These are phyloP conservation scores for Harringtonia aguacate DNA, from an alignment of 2,329 filamentous ascomycete genomes.

Conservation along the genomic window DNA sequence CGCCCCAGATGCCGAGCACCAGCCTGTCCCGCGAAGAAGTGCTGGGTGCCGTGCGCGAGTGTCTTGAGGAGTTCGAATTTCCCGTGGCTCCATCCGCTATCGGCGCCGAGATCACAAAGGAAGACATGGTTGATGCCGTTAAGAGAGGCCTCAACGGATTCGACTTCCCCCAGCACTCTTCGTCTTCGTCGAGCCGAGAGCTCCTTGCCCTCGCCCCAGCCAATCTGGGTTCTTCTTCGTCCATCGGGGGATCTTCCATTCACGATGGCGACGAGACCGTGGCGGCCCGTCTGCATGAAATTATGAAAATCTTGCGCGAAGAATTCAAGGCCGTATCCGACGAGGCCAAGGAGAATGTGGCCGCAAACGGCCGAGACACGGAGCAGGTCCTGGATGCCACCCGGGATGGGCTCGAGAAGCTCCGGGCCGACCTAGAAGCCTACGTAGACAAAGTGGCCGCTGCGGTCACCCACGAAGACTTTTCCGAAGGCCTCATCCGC, in stretches of 20 bases:
- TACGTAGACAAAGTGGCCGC: conserved; percentile 68
- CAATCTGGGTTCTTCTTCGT: no score
- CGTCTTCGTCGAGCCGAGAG: conserved; percentile 5
- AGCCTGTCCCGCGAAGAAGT: conserved; percentile 70
- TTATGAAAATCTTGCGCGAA: conserved; percentile 47
- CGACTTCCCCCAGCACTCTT: conserved; percentile 26
- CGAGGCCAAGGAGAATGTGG: conserved; percentile 66
- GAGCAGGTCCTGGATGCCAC: conserved; percentile 83
- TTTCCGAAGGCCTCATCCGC: conserved; percentile 56
- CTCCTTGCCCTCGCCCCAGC: conserved; percentile 18
- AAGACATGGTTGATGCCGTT: conserved; percentile 55
- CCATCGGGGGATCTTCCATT: no score
- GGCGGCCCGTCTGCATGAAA: conserved; percentile 50
- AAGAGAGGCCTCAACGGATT: conserved; percentile 45
- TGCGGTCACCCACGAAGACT: conserved; percentile 62
- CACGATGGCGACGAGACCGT: conserved; percentile 36
- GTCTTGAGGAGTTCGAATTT: conserved; percentile 75
- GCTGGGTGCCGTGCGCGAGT: conserved; percentile 72
- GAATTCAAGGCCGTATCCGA: conserved; percentile 52
- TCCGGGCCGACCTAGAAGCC: conserved; percentile 68
- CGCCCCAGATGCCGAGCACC: conserved; percentile 57
- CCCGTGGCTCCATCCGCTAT: conserved; percentile 48
- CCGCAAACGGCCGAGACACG: conserved; percentile 68
- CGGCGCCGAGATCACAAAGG: conserved; percentile 42
- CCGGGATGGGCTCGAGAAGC: conserved; percentile 73